These are phyloP conservation scores for Solanum chiquidenum DNA, from an alignment of 257 asterid genomes.

Conservation along the genomic window DNA sequence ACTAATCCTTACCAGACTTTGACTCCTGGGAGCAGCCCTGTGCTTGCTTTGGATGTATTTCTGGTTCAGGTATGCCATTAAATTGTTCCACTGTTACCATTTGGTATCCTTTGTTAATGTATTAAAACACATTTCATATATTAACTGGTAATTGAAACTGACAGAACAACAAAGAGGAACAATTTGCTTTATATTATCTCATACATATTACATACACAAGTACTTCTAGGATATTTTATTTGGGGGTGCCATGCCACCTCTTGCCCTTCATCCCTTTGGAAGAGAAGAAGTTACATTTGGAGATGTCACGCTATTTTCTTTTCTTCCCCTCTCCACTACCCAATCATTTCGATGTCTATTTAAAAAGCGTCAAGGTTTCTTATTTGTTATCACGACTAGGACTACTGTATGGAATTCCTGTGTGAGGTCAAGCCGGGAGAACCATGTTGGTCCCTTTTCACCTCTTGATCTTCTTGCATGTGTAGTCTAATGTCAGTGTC, in stretches of 20 bases:
- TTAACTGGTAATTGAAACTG: neutral
- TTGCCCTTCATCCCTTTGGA: neutral
- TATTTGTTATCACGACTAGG: neutral
- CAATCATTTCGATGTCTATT: neutral
- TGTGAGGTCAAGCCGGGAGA: neutral
- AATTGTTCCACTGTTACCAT: neutral
- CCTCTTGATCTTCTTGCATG: neutral
- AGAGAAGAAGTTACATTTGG: neutral
- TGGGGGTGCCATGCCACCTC: neutral
- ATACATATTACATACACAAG: neutral
- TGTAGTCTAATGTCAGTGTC: neutral
- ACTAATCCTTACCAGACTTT: slow-evolving; percentile 76
- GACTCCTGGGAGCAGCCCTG: slow-evolving; percentile 69
- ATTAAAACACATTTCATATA: neutral
- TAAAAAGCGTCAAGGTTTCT: neutral
- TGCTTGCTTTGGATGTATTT: slow-evolving; percentile 93
- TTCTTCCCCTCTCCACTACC: neutral
- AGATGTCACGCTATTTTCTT: neutral
- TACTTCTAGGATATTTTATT: neutral
- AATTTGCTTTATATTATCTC: neutral
- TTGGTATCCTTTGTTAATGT: neutral
- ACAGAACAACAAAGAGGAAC: neutral
- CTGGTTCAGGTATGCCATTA: slow-evolving; percentile 70
- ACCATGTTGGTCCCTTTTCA: neutral
- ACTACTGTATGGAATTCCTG: neutral